phyloP scores from a whole-genome alignment of 1,139 yeast species.

The Sugiyamaella pinicola region DNA sequence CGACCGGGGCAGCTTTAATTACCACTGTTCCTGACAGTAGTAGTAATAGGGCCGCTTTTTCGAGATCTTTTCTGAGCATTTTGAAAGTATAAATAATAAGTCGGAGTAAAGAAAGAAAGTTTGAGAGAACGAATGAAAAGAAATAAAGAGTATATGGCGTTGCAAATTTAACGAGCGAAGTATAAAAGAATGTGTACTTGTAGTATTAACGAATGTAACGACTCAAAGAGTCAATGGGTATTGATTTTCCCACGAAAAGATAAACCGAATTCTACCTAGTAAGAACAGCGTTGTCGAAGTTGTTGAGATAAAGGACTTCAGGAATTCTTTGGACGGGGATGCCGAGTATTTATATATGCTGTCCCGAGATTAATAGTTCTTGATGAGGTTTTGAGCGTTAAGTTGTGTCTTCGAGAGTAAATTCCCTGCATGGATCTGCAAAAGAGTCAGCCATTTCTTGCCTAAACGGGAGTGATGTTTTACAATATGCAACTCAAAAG shows the following conservation, averaged over 20 bases:
- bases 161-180: too few species aligned
- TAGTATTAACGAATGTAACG: slow-evolving; percentile 12
- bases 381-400: neutral
- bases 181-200: neutral
- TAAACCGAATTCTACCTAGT: slow-evolving; percentile 3
- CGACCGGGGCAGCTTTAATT: slow-evolving; percentile 22
- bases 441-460: slow-evolving; percentile 14
- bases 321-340: neutral
- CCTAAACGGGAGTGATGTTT: slow-evolving; percentile 9
- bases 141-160: too few species aligned
- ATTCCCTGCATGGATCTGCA: slow-evolving; percentile 9
- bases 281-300: neutral
- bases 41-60: slow-evolving; percentile 8
- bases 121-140: neutral
- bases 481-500: slow-evolving; percentile 6
- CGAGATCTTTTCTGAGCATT: slow-evolving; percentile 11
- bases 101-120: neutral
- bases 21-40: slow-evolving; percentile 8
- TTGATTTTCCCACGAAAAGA: neutral
- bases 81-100: neutral
- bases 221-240: slow-evolving; percentile 11
- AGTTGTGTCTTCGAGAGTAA: neutral
- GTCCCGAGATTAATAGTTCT: neutral
- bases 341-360: neutral
- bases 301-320: neutral